A percentile compares a stretch with the other conserved stretches of the same genome.
Conservation (phyloP, 352 stramenopile species). For the Globisporangium apiculatum region DNA sequence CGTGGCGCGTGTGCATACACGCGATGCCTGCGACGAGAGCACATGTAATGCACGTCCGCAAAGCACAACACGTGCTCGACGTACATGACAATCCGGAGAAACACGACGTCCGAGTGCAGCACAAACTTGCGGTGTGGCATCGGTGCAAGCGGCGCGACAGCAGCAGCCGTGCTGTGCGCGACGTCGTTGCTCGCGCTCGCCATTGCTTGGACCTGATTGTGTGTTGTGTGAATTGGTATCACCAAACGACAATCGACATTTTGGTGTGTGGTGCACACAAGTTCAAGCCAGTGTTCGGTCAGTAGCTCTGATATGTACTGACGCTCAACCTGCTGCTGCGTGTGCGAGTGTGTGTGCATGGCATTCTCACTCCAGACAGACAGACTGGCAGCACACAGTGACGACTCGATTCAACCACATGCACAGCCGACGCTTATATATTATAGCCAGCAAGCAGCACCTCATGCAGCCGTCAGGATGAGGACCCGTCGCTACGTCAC, state of each 20-base stretch:
- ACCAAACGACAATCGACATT: too few relatives aligned
- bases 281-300: too few relatives aligned
- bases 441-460: not conserved
- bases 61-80: conserved; percentile 2
- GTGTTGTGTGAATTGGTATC: not conserved
- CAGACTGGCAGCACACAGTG: too few relatives aligned
- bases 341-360: too few relatives aligned
- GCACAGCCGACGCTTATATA: not conserved
- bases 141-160: not conserved
- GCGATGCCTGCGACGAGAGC: too few relatives aligned
- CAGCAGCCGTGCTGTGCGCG: too few relatives aligned
- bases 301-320: too few relatives aligned
- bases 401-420: not conserved
- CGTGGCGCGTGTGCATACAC: not conserved
- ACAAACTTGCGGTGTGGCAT: conserved; percentile 71
- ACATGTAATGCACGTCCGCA: not conserved
- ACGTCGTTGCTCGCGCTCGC: not conserved
- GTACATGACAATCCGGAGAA: conserved; percentile 67
- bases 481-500: not conserved
- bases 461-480: not conserved
- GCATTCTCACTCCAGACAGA: too few relatives aligned
- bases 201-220: conserved; percentile 1
- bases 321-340: too few relatives aligned
- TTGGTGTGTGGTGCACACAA: not conserved
- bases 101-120: conserved; percentile 36